These are phyloP conservation scores for Exophiala viscosa DNA, from an alignment of 2,329 filamentous ascomycete genomes.

Conservation along the genomic window DNA sequence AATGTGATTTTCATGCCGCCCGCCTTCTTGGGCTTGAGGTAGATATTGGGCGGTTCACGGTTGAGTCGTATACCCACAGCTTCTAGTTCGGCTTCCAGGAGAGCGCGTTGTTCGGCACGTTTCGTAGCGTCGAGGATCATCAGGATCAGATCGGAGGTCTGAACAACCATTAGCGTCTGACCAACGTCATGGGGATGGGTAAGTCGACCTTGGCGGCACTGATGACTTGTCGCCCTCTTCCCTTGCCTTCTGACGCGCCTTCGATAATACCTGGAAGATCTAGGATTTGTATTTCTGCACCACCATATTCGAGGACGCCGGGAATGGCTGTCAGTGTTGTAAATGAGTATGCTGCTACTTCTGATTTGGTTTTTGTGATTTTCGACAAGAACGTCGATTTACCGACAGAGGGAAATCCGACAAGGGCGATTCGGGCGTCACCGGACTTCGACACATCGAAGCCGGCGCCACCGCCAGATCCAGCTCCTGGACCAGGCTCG, in stretches of 20 bases:
- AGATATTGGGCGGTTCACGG: conserved; percentile 91
- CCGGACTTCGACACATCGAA: conserved; percentile 93
- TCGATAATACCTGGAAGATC: conserved; percentile 98
- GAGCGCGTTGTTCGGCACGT: conserved; percentile 82
- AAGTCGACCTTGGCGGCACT: conserved; percentile 74
- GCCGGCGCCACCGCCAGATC: conserved; percentile 72
- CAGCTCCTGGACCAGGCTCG: conserved; percentile 77
- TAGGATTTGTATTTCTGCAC: conserved; percentile 95
- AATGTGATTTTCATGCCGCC: conserved; percentile 99
- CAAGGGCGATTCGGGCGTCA: conserved; percentile 92
- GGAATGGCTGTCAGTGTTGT: conserved; percentile 97
- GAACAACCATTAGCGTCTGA: background rate
- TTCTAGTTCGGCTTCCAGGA: conserved; percentile 89
- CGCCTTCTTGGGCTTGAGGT: conserved; percentile 90
- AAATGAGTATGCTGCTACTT: conserved; percentile 94
- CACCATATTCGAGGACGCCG: conserved; percentile 94
- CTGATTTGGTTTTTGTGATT: conserved; percentile 95
- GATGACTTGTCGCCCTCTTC: conserved; percentile 91
- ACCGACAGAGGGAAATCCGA: conserved; percentile 97
- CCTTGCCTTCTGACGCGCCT: conserved; percentile 92
- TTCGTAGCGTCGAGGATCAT: conserved; percentile 98
- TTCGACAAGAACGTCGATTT: conserved; percentile 99
- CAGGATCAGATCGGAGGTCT: conserved; percentile 69
- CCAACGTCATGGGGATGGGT: background rate
- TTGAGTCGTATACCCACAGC: conserved; percentile 93